A percentile compares a stretch with the other conserved stretches of the same genome.
These are phyloP conservation scores for Mucor lusitanicus DNA, from an alignment of 371 early-diverging fungal species.

Conservation along the genomic window DNA sequence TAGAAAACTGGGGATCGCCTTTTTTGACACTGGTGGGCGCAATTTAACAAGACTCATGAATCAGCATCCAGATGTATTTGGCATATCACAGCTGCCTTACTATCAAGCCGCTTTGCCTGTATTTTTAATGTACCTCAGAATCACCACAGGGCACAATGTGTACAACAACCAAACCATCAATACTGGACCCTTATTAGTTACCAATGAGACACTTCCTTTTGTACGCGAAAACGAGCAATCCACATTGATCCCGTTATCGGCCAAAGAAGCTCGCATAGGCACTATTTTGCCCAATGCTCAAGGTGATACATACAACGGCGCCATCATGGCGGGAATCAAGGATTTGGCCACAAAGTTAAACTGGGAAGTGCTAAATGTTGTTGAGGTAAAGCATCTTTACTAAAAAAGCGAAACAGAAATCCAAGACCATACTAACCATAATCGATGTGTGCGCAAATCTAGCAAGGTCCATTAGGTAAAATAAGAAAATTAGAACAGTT, in stretches of 20 bases:
- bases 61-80: constrained; percentile 27
- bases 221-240: constrained; percentile 31
- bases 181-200: constrained; percentile 31
- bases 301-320: constrained; percentile 28
- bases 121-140: constrained; percentile 46
- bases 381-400: constrained; percentile 7
- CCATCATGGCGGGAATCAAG: constrained; percentile 24
- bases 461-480: constrained; percentile 4
- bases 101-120: constrained; percentile 55
- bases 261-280: constrained; percentile 13
- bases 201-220: constrained; percentile 19
- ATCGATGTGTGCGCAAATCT: neutral
- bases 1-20: neutral
- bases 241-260: constrained; percentile 28
- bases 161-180: constrained; percentile 35
- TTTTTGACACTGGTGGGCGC: constrained; percentile 21
- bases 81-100: constrained; percentile 49
- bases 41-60: constrained; percentile 29
- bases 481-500: neutral
- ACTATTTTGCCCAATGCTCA: constrained; percentile 23
- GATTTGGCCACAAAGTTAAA: constrained; percentile 26
- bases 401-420: neutral
- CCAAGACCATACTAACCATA: neutral
- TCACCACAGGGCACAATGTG: constrained; percentile 41
- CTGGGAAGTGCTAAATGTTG: constrained; percentile 28